These are phyloP conservation scores for Tricholoma flavovirens DNA, from an alignment of 768 basidiomycete genomes.

Conservation along the genomic window DNA sequence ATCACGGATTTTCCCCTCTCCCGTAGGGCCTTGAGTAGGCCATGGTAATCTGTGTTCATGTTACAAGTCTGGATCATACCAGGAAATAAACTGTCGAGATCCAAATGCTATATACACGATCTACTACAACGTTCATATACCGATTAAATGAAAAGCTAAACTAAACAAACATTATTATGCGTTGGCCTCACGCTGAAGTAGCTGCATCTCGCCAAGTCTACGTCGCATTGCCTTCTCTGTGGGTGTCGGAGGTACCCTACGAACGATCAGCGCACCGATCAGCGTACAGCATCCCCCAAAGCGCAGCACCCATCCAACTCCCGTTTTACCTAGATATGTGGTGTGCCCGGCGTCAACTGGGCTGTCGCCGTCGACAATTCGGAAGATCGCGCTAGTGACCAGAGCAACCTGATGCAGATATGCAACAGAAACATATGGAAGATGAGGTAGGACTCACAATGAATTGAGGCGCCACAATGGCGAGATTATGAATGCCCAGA, in stretches of 20 bases:
- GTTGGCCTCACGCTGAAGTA: constrained; percentile 56
- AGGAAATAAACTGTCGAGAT: too few relatives aligned
- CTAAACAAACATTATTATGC: constrained; percentile 27
- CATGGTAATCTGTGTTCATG: too few relatives aligned
- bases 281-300: constrained; percentile 88
- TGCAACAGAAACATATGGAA: constrained; percentile 9
- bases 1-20: too few relatives aligned
- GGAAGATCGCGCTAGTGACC: constrained; percentile 84
- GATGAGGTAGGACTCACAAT: constrained; percentile 49
- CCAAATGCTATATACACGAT: neutral
- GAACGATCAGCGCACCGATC: constrained; percentile 73
- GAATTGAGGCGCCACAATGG: constrained; percentile 93
- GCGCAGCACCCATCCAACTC: constrained; percentile 90
- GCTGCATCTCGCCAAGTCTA: constrained; percentile 72
- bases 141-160: constrained; percentile 4
- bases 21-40: too few relatives aligned
- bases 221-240: constrained; percentile 89
- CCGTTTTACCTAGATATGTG: constrained; percentile 76
- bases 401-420: constrained; percentile 63
- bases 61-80: too few relatives aligned
- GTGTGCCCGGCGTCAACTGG: constrained; percentile 38
- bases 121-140: neutral
- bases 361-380: constrained; percentile 58
- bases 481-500: constrained; percentile 91
- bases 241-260: constrained; percentile 81